Conservation (phyloP, 495 filamentous ascomycete genomes). For the Poronia punctata region DNA sequence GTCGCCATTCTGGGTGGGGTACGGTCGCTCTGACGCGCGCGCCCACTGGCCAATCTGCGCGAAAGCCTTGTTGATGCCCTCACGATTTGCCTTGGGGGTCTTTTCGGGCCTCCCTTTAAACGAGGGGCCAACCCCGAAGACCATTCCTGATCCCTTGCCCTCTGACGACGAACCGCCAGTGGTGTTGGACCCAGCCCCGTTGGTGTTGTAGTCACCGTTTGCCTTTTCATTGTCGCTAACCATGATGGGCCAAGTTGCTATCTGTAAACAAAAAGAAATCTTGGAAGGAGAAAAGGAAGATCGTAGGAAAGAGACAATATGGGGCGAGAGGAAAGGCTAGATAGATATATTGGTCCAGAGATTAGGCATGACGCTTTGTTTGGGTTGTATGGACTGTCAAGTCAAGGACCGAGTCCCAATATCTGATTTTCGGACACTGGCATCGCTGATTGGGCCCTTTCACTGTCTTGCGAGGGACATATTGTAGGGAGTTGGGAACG, state of each 20-base stretch:
- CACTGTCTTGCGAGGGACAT: no score
- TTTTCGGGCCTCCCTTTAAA: constrained; percentile 13
- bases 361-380: no score
- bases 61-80: constrained; percentile 45
- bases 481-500: no score
- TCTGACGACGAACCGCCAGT: background rate
- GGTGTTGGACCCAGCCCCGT: constrained; percentile 6
- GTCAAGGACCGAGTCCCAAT: no score
- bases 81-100: constrained; percentile 24
- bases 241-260: constrained; percentile 10
- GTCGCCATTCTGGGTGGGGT: constrained; percentile 60
- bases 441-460: no score
- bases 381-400: no score
- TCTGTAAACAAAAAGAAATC: no score
- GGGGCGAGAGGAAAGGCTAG: no score
- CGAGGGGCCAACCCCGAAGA: constrained; percentile 7
- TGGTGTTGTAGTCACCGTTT: constrained; percentile 6
- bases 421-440: no score
- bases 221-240: constrained; percentile 5
- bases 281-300: no score
- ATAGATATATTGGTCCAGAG: no score
- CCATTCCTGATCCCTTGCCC: background rate
- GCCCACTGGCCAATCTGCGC: constrained; percentile 58
- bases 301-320: no score
- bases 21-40: constrained; percentile 54